Percentiles rank a stretch among this genome's conserved stretches.
Evolutionary conservation across 768 basidiomycete genomes (phyloP).

Genomic region (Termitomyces sp.): DNA sequence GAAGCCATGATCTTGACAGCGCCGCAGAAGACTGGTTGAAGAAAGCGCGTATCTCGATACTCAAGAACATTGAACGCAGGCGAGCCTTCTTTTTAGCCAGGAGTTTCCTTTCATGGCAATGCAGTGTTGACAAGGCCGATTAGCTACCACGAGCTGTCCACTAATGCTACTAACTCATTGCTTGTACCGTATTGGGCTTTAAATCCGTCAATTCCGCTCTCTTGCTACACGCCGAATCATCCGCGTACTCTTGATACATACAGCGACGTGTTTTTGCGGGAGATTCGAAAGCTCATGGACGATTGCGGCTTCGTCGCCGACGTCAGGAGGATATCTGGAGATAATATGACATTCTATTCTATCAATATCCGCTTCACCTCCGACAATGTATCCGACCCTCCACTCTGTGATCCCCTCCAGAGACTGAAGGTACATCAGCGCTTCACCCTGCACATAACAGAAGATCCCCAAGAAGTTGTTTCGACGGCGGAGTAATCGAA

Average conservation of each 20-base stretch:
- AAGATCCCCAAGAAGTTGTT: not conserved
- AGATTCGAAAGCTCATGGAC: not conserved
- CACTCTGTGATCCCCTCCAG: not conserved
- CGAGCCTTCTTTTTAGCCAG: not conserved
- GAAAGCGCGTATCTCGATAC: not conserved
- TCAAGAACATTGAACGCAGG: not conserved
- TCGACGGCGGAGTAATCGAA: not conserved
- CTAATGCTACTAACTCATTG: not conserved
- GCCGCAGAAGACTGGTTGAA: not conserved
- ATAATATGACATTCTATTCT: not conserved
- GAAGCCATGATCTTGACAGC: too few species aligned
- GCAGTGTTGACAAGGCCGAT: not conserved
- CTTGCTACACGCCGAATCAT: not conserved
- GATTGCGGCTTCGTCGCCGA: conserved; percentile 1
- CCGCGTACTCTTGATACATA: not conserved
- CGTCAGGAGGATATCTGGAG: not conserved
- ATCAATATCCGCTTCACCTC: not conserved
- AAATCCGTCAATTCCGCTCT: not conserved
- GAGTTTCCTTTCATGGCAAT: not conserved
- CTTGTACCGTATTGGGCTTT: not conserved
- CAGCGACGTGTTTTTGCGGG: not conserved
- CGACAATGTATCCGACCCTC: not conserved
- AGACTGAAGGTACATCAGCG: not conserved
- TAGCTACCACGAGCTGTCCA: not conserved
- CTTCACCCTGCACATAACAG: not conserved